These are phyloP conservation scores for Porcisia deanei DNA, from an alignment of 208 protist genomes.

Conservation along the genomic window DNA sequence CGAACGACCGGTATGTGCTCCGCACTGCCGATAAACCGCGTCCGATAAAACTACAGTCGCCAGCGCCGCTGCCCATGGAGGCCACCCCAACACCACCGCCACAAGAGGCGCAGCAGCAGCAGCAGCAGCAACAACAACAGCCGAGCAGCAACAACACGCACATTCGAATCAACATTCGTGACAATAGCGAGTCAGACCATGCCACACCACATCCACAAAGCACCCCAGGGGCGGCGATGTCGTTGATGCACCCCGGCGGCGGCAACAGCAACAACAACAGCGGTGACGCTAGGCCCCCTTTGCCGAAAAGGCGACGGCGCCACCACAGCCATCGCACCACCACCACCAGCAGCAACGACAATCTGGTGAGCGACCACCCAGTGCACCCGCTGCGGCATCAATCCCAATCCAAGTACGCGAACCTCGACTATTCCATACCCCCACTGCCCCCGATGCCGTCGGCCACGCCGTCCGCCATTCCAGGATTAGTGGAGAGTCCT, in stretches of 20 bases:
- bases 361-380: not conserved
- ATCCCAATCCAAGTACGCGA: conserved; percentile 10
- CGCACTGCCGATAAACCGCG: conserved; percentile 3
- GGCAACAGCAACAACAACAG: conserved; percentile 5
- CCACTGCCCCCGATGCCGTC: not conserved
- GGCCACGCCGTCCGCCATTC: not conserved
- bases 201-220: not conserved
- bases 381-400: not conserved
- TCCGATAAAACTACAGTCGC: not conserved
- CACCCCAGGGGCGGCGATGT: not conserved
- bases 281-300: not conserved
- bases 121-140: conserved; percentile 14
- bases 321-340: conserved; percentile 17
- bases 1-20: conserved; percentile 79
- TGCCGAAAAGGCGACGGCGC: conserved; percentile 6
- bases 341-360: not conserved
- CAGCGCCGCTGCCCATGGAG: conserved; percentile 10
- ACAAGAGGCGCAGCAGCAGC: not conserved
- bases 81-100: not conserved
- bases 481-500: conserved; percentile 15
- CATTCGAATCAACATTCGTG: conserved; percentile 51
- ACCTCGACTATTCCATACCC: conserved; percentile 10
- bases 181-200: conserved; percentile 2
- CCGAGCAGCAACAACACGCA: conserved; percentile 13
- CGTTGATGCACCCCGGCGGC: conserved; percentile 1